These are phyloP conservation scores for Ceratobasidium sp. DNA, from an alignment of 1,284 basidiomycete species.

Conservation along the genomic window DNA sequence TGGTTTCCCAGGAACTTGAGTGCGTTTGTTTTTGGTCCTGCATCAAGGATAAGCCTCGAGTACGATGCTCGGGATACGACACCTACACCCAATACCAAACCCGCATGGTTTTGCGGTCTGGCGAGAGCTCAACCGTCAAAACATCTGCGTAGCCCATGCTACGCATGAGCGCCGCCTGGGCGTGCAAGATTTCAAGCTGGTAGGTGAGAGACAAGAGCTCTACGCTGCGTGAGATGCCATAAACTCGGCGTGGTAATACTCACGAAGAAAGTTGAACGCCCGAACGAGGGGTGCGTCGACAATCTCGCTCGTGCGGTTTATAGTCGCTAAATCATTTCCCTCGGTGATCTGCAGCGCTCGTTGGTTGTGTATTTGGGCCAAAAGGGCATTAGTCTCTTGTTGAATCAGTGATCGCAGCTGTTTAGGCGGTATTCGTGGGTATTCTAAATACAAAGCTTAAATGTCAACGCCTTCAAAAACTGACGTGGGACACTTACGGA, in stretches of 20 bases:
- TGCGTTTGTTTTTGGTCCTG: slow-evolving; percentile 23
- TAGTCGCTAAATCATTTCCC: slow-evolving; percentile 49
- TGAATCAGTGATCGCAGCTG: slow-evolving; percentile 10
- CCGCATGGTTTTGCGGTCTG: slow-evolving; percentile 67
- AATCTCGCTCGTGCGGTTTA: slow-evolving; percentile 49
- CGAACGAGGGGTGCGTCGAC: slow-evolving; percentile 79
- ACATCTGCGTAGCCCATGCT: slow-evolving; percentile 80
- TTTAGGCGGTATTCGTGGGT: slow-evolving; percentile 30
- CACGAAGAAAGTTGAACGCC: slow-evolving; percentile 81
- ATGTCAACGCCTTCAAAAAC: background rate
- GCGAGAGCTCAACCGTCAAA: slow-evolving; percentile 66
- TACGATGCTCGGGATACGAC: no score
- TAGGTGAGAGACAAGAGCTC: slow-evolving; percentile 87
- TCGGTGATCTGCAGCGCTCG: slow-evolving; percentile 5
- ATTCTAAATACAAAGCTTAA: background rate
- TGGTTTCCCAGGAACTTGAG: slow-evolving; percentile 51
- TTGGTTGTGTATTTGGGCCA: slow-evolving; percentile 19
- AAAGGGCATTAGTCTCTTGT: slow-evolving; percentile 7
- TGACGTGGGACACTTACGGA: background rate
- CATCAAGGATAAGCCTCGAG: slow-evolving; percentile 15
- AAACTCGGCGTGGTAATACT: slow-evolving; percentile 46
- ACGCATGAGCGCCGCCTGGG: slow-evolving; percentile 74
- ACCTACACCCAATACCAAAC: slow-evolving; percentile 79
- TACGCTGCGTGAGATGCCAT: slow-evolving; percentile 46
- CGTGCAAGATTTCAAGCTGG: slow-evolving; percentile 81